A percentile compares a stretch with the other conserved stretches of the same genome.
phyloP scores from a whole-genome alignment of 805 yeast species.

The Saturnispora ahearnii region DNA sequence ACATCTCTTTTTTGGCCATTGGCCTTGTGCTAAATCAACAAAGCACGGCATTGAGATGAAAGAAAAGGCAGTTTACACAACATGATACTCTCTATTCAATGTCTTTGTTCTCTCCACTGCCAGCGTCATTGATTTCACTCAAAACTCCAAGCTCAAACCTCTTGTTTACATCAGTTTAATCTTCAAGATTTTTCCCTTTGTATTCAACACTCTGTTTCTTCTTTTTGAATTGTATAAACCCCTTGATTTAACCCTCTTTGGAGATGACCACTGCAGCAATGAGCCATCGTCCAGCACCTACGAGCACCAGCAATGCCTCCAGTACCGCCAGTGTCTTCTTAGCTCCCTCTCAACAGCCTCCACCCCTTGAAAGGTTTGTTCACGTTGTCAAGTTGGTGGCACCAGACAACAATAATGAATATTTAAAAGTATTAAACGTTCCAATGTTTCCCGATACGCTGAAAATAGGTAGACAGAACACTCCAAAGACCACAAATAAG shows the following conservation, averaged over 20 bases:
- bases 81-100: no score
- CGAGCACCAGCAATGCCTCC: background rate
- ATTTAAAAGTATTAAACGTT: conserved; percentile 61
- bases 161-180: background rate
- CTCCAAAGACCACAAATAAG: conserved; percentile 47
- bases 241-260: background rate
- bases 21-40: no score
- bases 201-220: background rate
- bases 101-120: no score
- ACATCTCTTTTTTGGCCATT: background rate
- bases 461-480: conserved; percentile 85
- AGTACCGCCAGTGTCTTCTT: background rate
- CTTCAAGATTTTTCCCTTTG: background rate
- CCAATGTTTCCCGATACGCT: conserved; percentile 78
- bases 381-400: conserved; percentile 68
- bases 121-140: background rate
- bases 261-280: conserved; percentile 4
- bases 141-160: background rate
- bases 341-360: conserved; percentile 1
- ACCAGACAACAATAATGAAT: conserved; percentile 60
- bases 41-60: no score
- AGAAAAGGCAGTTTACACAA: no score
- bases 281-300: conserved; percentile 1
- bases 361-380: conserved; percentile 23
- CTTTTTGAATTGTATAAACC: background rate